Evolutionary conservation across 192 early-diverging fungal species (phyloP).

Genomic region (Mortierella claussenii): DNA sequence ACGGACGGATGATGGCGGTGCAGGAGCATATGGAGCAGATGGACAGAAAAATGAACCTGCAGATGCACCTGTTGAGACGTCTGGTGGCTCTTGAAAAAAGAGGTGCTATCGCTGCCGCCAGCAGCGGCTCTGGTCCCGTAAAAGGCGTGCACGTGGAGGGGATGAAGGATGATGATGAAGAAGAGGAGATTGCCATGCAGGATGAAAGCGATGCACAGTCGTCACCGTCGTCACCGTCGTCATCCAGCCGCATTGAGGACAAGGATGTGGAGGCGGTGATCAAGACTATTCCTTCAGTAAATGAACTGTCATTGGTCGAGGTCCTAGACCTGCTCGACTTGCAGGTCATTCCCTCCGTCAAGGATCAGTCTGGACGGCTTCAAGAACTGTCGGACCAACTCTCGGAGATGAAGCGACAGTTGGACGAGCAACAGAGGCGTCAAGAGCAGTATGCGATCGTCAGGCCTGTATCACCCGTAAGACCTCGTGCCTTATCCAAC

Average conservation of each 20-base stretch:
- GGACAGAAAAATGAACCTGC: conserved; percentile 33
- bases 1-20: conserved; percentile 65
- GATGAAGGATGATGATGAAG: neutral
- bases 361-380: conserved; percentile 32
- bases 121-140: neutral
- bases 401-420: conserved; percentile 35
- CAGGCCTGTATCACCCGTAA: too few relatives aligned
- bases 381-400: conserved; percentile 43
- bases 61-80: conserved; percentile 61
- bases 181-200: neutral
- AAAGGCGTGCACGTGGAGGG: neutral
- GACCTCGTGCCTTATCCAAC: too few relatives aligned
- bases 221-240: too few relatives aligned
- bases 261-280: neutral
- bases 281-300: neutral
- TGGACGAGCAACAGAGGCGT: conserved; percentile 36
- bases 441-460: too few relatives aligned
- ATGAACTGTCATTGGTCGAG: conserved; percentile 23
- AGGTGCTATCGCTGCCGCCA: neutral
- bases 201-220: too few relatives aligned
- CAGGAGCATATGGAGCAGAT: conserved; percentile 62
- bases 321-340: conserved; percentile 34
- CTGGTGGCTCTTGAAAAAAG: neutral
- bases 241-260: too few relatives aligned
- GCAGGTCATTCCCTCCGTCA: conserved; percentile 39